Conservation (phyloP, 208 protist species). For the Lotmaria passim region DNA sequence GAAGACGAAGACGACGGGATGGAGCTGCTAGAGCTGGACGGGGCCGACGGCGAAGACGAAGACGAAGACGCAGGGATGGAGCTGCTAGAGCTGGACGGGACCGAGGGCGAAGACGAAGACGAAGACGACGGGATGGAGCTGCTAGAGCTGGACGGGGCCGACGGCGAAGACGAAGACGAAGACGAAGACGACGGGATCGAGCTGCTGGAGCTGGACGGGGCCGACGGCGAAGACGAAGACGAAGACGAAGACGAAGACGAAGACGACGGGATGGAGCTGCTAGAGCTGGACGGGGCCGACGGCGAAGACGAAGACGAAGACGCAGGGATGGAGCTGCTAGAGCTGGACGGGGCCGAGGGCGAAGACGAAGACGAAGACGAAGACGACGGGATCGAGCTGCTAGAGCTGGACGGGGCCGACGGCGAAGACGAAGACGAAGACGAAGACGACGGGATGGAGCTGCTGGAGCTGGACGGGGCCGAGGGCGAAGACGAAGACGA, state of each 20-base stretch:
- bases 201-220: not conserved
- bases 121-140: too few species aligned
- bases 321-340: not conserved
- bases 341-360: too few species aligned
- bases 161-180: too few species aligned
- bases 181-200: too few species aligned
- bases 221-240: constrained; percentile 7
- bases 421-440: too few species aligned
- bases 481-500: constrained; percentile 9
- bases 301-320: constrained; percentile 10
- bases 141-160: too few species aligned
- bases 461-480: not conserved
- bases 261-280: not conserved
- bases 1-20: not conserved
- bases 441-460: too few species aligned
- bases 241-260: too few species aligned
- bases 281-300: not conserved
- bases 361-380: too few species aligned
- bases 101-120: too few species aligned
- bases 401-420: too few species aligned
- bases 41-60: not conserved
- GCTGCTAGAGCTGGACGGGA: constrained; percentile 9
- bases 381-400: too few species aligned
- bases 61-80: constrained; percentile 3
- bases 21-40: not conserved